Base-by-base conservation (phyloP, 805 yeast species). In the Candida railenensis region DNA sequence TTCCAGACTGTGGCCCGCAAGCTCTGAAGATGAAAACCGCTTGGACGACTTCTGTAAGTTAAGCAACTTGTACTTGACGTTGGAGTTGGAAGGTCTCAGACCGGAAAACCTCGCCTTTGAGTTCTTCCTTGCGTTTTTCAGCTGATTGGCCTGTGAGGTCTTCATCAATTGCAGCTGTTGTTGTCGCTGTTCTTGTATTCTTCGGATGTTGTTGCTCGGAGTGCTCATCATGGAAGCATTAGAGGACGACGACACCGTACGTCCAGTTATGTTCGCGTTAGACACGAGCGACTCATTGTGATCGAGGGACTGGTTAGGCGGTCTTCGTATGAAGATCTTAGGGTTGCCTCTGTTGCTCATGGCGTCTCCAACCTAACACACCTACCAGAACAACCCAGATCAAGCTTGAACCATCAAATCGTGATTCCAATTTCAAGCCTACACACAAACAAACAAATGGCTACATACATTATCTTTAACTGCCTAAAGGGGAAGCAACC, bases 21-120 rank as follows among this genome's bases (percentile, higher is more conserved):
- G n/a, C 12, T 42, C 40, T 4, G 33, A 37, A 11, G 20, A 15
- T 9, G 16, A 16, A 14, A 28, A 25, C 14, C 61, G 49, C 45
- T 63, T 67, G 62, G 59, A 65, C 45, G 73, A 69, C 45, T 69
- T 66, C 42, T 63, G 76, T 19, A 72, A 54, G 41, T 72, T 71
- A 30, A 72, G 58, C 11, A 72, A 55, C 51, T 70, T 71, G 40
- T 58, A 62, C 45, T 71, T 67, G 34, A 70, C 66, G 21, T 43
- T 38, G 19, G 36, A 37, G 16, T 43, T 43, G 22, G 42, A 36
- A 9, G 41, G 37, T 21, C 39, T 42, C 4, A 9, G 15, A 20
- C 18, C 34, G 5, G 28, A 8, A 7, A 36, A 34, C 11, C 33
- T 7, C 14, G 21, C 37, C 38, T 34, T 34, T 30, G 25, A 21